Conservation (phyloP, 2,329 filamentous ascomycete genomes). For the Lachnellula hyalina region DNA sequence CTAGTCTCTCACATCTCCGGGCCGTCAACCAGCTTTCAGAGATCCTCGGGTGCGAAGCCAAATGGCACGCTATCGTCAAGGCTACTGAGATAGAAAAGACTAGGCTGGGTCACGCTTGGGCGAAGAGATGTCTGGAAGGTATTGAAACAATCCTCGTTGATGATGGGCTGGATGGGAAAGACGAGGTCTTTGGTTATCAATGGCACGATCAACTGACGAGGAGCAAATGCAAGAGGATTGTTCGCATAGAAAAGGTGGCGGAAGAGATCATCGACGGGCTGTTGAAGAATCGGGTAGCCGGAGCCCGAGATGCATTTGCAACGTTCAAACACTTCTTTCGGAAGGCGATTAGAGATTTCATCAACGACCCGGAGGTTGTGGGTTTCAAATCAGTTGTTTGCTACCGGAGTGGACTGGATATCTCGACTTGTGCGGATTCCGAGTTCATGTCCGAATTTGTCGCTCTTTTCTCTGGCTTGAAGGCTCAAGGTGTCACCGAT, state of each 20-base stretch:
- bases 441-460: slow-evolving; percentile 19
- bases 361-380: slow-evolving; percentile 62
- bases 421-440: slow-evolving; percentile 39
- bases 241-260: slow-evolving; percentile 71
- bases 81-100: slow-evolving; percentile 24
- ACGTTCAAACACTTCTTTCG: slow-evolving; percentile 36
- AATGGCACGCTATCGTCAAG: slow-evolving; percentile 49
- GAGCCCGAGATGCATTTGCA: slow-evolving; percentile 33
- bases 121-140: slow-evolving; percentile 60
- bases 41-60: slow-evolving; percentile 58
- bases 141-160: slow-evolving; percentile 74
- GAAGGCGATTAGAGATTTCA: slow-evolving; percentile 47
- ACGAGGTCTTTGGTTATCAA: slow-evolving; percentile 51
- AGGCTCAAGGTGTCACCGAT: slow-evolving; percentile 18
- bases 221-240: slow-evolving; percentile 64
- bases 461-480: slow-evolving; percentile 25
- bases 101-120: slow-evolving; percentile 46
- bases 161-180: slow-evolving; percentile 58
- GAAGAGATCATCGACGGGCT: slow-evolving; percentile 51
- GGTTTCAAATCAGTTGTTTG: slow-evolving; percentile 82
- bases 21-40: slow-evolving; percentile 63
- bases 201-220: slow-evolving; percentile 64
- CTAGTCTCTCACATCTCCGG: slow-evolving; percentile 63
- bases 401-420: slow-evolving; percentile 68
- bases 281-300: slow-evolving; percentile 32